Evolutionary conservation across 345 rosid species (phyloP), one percentile per base, ranked within the genome.

Genomic region (Corchorus capsularis): DNA sequence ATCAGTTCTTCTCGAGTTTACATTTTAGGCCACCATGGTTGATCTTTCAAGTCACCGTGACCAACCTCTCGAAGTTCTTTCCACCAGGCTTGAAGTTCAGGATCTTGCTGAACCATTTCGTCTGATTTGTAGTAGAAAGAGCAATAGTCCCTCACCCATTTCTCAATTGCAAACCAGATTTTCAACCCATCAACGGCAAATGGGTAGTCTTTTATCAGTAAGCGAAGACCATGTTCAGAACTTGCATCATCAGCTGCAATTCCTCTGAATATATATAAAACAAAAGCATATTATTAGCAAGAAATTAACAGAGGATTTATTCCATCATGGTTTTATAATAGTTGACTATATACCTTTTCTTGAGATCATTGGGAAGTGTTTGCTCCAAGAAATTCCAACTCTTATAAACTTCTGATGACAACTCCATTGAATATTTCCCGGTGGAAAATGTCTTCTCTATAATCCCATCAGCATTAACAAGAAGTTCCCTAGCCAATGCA

Each of bases 11-110:
- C 63, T 0, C 78, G 76, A 5, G 79, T 81, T 16, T 84, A 81
- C 89, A 92, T 84, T 81, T 86, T 80, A 1, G 93, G 91, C 97
- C 97, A 92, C 94, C 94, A 90, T 1, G 89, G 83, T 74, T 86
- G 87, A 37, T 91, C 75, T 69, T 89, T 90, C 80, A 78, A 83
- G 88, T 92, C 97, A 8, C 89, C 97, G 4, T 92, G 93, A 37
- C 97, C 97, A 50, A 78, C 86, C 79, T 90, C 94, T 2, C 88
- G 82, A 8, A 90, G 81, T 63, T 92, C 97, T 27, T 81, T 87
- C 97, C 97, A 92, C 97, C 94, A 92, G 15, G 84, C 81, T 81
- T 90, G 91, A 70, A 92, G 94, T 72, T 92, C 94, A 0, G 72
- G 32, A 72, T 92, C 97, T 3, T 37, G 45, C 69, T 79, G 78